Evolutionary conservation across 768 basidiomycete genomes (phyloP).

Genomic region (Boletus rufocinnamomeus): DNA sequence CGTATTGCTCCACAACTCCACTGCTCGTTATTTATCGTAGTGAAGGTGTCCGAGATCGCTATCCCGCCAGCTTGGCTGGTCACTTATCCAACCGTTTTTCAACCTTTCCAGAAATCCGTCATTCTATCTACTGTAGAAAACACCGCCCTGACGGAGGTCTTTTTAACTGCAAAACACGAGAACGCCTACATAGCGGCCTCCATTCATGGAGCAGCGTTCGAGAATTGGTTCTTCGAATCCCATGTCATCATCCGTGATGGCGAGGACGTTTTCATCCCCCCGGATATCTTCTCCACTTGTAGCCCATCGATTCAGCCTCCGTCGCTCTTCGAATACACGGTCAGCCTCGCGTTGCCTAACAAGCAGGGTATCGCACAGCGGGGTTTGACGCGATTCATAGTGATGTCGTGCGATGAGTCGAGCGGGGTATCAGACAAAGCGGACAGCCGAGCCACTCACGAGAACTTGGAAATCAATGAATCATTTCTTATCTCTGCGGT

Average conservation of each 20-base stretch:
- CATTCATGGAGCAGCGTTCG: conserved; percentile 37
- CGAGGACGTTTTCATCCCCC: conserved; percentile 37
- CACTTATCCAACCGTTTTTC: conserved; percentile 40
- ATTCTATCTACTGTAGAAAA: conserved; percentile 30
- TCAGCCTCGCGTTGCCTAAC: conserved; percentile 69
- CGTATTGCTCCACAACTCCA: conserved; percentile 11
- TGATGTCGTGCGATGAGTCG: conserved; percentile 38
- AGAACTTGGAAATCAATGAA: conserved; percentile 69
- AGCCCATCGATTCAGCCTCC: conserved; percentile 8
- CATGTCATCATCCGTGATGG: conserved; percentile 55
- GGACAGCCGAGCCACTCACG: conserved; percentile 27
- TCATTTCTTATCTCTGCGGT: conserved; percentile 63
- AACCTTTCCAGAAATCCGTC: conserved; percentile 26
- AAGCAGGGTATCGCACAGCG: conserved; percentile 63
- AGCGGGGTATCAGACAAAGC: conserved; percentile 5
- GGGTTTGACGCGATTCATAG: conserved; percentile 53
- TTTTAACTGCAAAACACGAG: conserved; percentile 51
- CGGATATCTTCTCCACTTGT: conserved; percentile 22
- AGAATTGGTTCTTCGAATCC: conserved; percentile 45
- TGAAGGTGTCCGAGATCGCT: conserved; percentile 35
- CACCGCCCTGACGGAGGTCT: conserved; percentile 48
- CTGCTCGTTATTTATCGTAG: conserved; percentile 24
- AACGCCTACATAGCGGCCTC: conserved; percentile 50
- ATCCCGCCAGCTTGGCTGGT: conserved; percentile 46
- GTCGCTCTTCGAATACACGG: conserved; percentile 41